Conservation (phyloP, 768 basidiomycete genomes). For the Boletus tomentosulus region DNA sequence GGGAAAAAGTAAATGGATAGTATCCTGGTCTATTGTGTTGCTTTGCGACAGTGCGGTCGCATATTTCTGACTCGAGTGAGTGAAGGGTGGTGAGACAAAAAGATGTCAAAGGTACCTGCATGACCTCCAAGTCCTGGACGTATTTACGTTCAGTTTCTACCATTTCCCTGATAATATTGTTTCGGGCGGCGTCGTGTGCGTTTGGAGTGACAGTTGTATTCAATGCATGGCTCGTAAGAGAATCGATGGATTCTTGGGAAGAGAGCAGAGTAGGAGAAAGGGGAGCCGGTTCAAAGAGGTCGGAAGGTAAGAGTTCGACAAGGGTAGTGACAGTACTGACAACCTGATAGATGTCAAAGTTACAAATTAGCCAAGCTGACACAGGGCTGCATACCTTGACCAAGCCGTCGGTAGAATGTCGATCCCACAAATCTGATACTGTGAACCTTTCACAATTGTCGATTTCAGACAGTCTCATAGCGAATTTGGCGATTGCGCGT, state of each 20-base stretch:
- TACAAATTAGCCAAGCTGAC: neutral
- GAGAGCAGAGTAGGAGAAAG: constrained; percentile 54
- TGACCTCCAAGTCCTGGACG: constrained; percentile 92
- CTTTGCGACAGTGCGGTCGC: constrained; percentile 76
- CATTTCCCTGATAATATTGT: constrained; percentile 82
- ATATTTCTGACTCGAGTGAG: constrained; percentile 64
- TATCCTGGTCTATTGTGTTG: constrained; percentile 88
- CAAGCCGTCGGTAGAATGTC: constrained; percentile 88
- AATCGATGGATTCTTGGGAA: constrained; percentile 59
- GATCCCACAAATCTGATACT: constrained; percentile 85
- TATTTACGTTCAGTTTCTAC: constrained; percentile 95
- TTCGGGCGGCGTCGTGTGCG: constrained; percentile 63
- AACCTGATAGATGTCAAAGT: constrained; percentile 47
- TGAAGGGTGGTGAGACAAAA: constrained; percentile 2
- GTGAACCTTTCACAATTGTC: constrained; percentile 79
- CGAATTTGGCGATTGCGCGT: constrained; percentile 85
- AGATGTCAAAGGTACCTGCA: constrained; percentile 63
- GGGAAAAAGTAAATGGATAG: constrained; percentile 93
- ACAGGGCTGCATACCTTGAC: constrained; percentile 69
- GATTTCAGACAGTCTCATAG: constrained; percentile 78
- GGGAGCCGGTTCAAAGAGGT: constrained; percentile 61
- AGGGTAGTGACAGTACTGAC: constrained; percentile 85
- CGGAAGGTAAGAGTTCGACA: constrained; percentile 68
- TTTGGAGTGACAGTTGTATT: constrained; percentile 41
- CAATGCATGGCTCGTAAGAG: constrained; percentile 44